Evolutionary conservation across 345 rosid species (phyloP), one percentile per base, ranked within the genome.

Genomic region (Adansonia digitata): DNA sequence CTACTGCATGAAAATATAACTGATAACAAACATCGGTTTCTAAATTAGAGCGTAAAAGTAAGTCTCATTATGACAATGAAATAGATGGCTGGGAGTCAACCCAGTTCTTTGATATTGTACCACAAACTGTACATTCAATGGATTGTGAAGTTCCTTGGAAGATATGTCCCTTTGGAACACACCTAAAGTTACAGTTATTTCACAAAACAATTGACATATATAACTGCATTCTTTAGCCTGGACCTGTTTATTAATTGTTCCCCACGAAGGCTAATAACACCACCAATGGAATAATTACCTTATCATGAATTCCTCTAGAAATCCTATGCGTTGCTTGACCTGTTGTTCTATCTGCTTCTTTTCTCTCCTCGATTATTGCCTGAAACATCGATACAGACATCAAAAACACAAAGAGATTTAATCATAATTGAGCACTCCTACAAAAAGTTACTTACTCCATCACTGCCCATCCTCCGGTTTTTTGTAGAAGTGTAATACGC

Each of bases 251-350:
- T 27, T 35, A 37, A 5, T 66, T 43, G 18, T 66, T 42, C 51
- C 20, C 14, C n/a, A 45, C 14, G 8, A 46, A 68, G 52, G 24
- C 35, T 22, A 66, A 35, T 66, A 43, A 6, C n/a, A 24, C 31
- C 71, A 73, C 15, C 52, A 73, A 48, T 57, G 29, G 24, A 39
- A 46, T 10, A 69, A 51, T 82, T 51, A 91, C 98, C 91, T 90
- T 90, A 77, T 92, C 94, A 69, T 89, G 83, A 63, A 94, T 90
- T 66, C 94, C 97, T 84, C 93, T 84, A 0, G 96, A 88, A 78
- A 92, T 86, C 75, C 88, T 88, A 81, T 94, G 98, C 12, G 87
- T 78, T 40, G 98, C 98, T 81, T 85, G 89, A 84, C 95, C 90
- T 0, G 92, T 85, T 68, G 88, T 83, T 76, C 53, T 83, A 84